Percentiles rank a stretch among this genome's conserved stretches.
phyloP scores from a whole-genome alignment of 306 rosid genomes.

The Dalbergia cultrata region DNA sequence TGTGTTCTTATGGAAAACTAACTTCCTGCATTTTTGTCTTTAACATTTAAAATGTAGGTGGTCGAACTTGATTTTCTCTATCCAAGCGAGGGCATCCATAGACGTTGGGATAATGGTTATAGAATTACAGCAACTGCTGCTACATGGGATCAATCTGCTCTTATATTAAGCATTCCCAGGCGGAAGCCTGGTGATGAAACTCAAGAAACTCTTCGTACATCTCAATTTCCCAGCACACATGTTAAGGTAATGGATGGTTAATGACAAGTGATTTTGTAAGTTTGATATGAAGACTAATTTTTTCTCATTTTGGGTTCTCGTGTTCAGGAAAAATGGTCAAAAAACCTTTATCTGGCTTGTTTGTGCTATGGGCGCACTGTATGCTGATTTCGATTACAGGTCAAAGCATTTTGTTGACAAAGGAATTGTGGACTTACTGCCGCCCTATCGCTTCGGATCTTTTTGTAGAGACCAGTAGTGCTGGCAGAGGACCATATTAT shows the following conservation, averaged over 20 bases:
- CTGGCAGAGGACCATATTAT: conserved; percentile 35
- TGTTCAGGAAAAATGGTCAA: conserved; percentile 94
- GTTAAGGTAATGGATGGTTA: conserved; percentile 70
- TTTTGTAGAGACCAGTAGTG: conserved; percentile 32
- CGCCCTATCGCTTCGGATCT: conserved; percentile 23
- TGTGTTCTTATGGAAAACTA: background rate
- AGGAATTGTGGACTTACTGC: conserved; percentile 33
- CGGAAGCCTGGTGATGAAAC: conserved; percentile 92
- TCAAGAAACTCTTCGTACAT: conserved; percentile 94
- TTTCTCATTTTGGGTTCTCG: conserved; percentile 23
- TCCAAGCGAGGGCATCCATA: conserved; percentile 98
- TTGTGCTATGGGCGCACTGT: conserved; percentile 95
- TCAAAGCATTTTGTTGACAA: conserved; percentile 39
- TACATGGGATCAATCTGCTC: conserved; percentile 96
- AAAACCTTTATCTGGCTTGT: conserved; percentile 85
- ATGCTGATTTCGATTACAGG: conserved; percentile 55
- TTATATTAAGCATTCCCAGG: conserved; percentile 88
- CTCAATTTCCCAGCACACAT: conserved; percentile 96
- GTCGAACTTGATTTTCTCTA: conserved; percentile 98
- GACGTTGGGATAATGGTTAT: conserved; percentile 92
- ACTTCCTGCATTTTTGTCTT: background rate
- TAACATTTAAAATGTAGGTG: conserved; percentile 56
- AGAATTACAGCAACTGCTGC: conserved; percentile 96
- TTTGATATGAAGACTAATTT: conserved; percentile 35
- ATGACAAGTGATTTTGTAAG: conserved; percentile 7